Conservation (phyloP, 2,329 filamentous ascomycete genomes). For the Cladophialophora yegresii region DNA sequence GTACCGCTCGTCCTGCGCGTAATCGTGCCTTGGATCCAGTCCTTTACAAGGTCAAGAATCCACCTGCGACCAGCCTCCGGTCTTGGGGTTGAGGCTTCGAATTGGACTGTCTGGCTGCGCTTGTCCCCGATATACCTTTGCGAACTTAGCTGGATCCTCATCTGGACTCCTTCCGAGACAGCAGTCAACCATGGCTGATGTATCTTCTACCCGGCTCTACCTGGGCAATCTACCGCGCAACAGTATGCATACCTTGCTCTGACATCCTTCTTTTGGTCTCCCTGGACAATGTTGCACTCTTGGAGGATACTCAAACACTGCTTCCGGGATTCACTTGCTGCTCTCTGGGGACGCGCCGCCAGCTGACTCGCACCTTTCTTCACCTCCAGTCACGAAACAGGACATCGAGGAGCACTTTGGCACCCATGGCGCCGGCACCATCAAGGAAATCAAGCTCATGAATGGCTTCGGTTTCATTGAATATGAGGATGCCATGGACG, state of each 20-base stretch:
- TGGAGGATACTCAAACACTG: slow-evolving; percentile 27
- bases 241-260: slow-evolving; percentile 62
- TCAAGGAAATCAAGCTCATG: slow-evolving; percentile 99
- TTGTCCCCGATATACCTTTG: slow-evolving; percentile 5
- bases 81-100: background rate
- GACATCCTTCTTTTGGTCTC: slow-evolving; percentile 28
- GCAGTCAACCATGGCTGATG: slow-evolving; percentile 68
- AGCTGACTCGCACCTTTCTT: slow-evolving; percentile 31
- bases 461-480: slow-evolving; percentile 99
- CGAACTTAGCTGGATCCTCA: slow-evolving; percentile 10
- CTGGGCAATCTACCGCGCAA: slow-evolving; percentile 95
- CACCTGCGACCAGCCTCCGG: background rate
- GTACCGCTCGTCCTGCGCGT: background rate
- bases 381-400: slow-evolving; percentile 78
- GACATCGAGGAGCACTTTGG: slow-evolving; percentile 96
- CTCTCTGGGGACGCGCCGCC: slow-evolving; percentile 20
- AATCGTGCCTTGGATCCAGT: background rate
- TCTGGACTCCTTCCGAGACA: slow-evolving; percentile 10
- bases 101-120: slow-evolving; percentile 6
- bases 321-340: slow-evolving; percentile 24
- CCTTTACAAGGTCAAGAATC: background rate
- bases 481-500: slow-evolving; percentile 98
- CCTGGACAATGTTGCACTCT: slow-evolving; percentile 30
- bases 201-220: slow-evolving; percentile 93
- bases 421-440: slow-evolving; percentile 93